Evolutionary conservation across 1,139 yeast genomes (phyloP).

Genomic region (Debaryomyces subglobosus): DNA sequence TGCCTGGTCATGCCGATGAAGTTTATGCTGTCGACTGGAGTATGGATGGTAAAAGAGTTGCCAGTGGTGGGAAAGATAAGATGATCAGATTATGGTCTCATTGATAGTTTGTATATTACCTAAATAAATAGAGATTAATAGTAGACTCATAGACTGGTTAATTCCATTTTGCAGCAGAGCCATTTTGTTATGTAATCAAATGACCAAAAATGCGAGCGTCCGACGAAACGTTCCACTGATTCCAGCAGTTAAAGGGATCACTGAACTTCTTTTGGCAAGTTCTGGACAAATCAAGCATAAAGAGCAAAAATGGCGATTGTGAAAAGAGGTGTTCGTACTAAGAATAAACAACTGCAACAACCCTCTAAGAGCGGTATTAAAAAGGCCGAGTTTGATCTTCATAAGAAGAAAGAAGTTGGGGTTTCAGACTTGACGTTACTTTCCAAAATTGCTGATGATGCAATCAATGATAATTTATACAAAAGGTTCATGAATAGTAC

Average conservation of each 20-base stretch:
- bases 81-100: slow-evolving; percentile 93
- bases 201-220: background rate
- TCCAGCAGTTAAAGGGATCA: slow-evolving; percentile 4
- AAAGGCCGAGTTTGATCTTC: slow-evolving; percentile 88
- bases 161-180: slow-evolving; percentile 4
- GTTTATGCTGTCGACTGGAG: slow-evolving; percentile 99
- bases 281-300: background rate
- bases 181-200: slow-evolving; percentile 5
- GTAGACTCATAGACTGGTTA: background rate
- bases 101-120: slow-evolving; percentile 26
- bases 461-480: slow-evolving; percentile 89
- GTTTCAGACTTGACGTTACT: slow-evolving; percentile 91
- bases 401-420: slow-evolving; percentile 94
- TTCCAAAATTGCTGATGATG: slow-evolving; percentile 86
- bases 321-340: slow-evolving; percentile 71
- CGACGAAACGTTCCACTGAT: slow-evolving; percentile 1
- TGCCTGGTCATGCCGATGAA: slow-evolving; percentile 96
- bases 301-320: slow-evolving; percentile 64
- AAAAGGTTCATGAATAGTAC: slow-evolving; percentile 88
- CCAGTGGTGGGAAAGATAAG: slow-evolving; percentile 96
- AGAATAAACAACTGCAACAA: slow-evolving; percentile 57
- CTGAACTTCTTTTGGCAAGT: background rate
- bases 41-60: slow-evolving; percentile 88
- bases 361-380: slow-evolving; percentile 69
- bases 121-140: background rate